Conservation (phyloP, 192 early-diverging fungal genomes). For the Pilaira anomala region DNA sequence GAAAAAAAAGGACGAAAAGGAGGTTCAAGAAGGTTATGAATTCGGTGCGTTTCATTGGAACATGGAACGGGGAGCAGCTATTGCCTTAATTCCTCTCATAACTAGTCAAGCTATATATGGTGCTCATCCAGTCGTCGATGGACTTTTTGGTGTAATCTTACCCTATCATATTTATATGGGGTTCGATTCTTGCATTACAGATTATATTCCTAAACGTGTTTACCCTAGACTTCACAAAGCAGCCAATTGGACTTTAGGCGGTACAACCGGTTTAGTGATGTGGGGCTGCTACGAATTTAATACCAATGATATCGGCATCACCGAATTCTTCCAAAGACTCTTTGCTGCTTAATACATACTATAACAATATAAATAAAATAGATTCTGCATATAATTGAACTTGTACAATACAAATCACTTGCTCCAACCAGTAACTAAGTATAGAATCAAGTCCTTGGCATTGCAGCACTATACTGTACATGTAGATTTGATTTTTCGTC, state of each 20-base stretch:
- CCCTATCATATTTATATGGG: slow-evolving; percentile 78
- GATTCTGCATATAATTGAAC: no score
- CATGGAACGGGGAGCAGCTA: slow-evolving; percentile 80
- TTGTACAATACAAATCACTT: no score
- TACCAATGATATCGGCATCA: slow-evolving; percentile 93
- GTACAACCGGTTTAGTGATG: slow-evolving; percentile 66
- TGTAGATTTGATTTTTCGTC: no score
- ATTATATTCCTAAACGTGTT: slow-evolving; percentile 79
- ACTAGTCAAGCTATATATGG: slow-evolving; percentile 72
- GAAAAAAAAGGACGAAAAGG: slow-evolving; percentile 2
- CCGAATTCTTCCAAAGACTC: slow-evolving; percentile 75
- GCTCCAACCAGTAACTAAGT: no score
- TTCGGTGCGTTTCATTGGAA: slow-evolving; percentile 92
- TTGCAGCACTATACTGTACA: no score
- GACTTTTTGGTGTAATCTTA: slow-evolving; percentile 84
- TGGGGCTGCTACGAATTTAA: slow-evolving; percentile 94
- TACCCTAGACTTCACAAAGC: slow-evolving; percentile 61
- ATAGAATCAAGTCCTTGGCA: no score
- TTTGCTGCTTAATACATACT: slow-evolving; percentile 70
- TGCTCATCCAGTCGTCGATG: slow-evolving; percentile 82
- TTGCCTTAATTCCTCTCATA: slow-evolving; percentile 72
- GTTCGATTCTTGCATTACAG: slow-evolving; percentile 52
- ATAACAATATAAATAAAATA: no score
- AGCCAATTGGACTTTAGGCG: slow-evolving; percentile 61
- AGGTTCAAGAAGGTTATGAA: slow-evolving; percentile 18